Evolutionary conservation across 208 protist genomes (phyloP), one percentile per base, ranked within the genome.

Genomic region (Leptomonas seymouri): DNA sequence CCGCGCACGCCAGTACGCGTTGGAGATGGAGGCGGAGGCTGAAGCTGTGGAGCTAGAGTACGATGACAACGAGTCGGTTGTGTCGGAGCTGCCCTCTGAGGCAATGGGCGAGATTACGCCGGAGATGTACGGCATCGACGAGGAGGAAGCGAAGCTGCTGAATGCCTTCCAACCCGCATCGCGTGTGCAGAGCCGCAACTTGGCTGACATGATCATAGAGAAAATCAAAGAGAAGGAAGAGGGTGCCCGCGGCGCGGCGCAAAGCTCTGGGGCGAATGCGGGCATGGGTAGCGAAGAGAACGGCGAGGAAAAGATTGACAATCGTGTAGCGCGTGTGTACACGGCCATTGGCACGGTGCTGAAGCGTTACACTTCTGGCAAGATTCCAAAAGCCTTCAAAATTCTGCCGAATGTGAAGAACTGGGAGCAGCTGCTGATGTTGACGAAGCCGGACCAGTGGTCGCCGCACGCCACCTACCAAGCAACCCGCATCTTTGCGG

Each of bases 381-480:
- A 99, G 85, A 82, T 99, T 14, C 99, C 98, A 23, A 99, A 99
- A 86, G 98, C 98, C 18, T 99, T 99, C 82, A 99, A 99, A 83
- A 94, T 99, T 48, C 78, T 99, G 44, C 99, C 99, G 42, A 91
- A 93, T 42, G 89, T 99, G 23, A 79, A 86, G 39, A 94, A 97
- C 82, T 99, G 98, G 98, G 98, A 99, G 87, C 96, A 98, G 84
- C 84, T 99, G 46, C 67, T 99, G 42, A 97, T 96, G 86, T 82
- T 99, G 11, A 99, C 98, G 18, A 83, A 93, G 53, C 98, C 98
- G 23, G 86, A 98, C 50, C 82, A 96, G 55, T 99, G 97, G 97
- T 97, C 96, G 27, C 94, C 98, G 28, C 89, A 98, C 58, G 96
- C 98, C 48, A 91, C 98, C 48, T 98, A 95, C 63, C 89, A 96